Evolutionary conservation across 805 yeast species (phyloP).

Genomic region (Scheffersomyces stipitis): DNA sequence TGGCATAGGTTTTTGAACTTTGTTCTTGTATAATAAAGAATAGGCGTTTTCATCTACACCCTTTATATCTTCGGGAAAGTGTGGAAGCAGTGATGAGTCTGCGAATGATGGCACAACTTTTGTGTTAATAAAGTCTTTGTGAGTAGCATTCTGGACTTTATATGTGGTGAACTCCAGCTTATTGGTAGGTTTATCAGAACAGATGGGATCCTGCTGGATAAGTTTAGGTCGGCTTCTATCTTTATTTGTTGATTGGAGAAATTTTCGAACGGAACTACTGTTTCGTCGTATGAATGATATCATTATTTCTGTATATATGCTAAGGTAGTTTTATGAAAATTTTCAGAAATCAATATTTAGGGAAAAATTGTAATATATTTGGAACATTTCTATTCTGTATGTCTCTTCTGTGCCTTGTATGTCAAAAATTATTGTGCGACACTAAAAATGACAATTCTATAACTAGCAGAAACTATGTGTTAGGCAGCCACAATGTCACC

Average conservation of each 20-base stretch:
- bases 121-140: conserved; percentile 5
- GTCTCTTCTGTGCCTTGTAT: too few species aligned
- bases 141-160: conserved; percentile 2
- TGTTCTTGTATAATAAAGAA: conserved; percentile 8
- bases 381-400: too few species aligned
- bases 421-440: too few species aligned
- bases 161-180: conserved; percentile 4
- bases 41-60: conserved; percentile 31
- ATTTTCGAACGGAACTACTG: too few species aligned
- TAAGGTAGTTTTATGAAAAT: too few species aligned
- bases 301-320: too few species aligned
- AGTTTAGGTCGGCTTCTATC: too few species aligned
- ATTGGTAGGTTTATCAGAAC: background rate
- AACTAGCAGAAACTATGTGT: conserved; percentile 1
- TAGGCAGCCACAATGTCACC: conserved; percentile 40
- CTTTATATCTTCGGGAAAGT: conserved; percentile 33
- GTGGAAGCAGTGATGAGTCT: conserved; percentile 1
- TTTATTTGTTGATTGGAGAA: too few species aligned
- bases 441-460: background rate
- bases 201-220: too few species aligned
- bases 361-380: conserved; percentile 1
- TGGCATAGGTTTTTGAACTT: conserved; percentile 13
- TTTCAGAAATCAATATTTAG: too few species aligned
- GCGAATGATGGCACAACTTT: conserved; percentile 2
- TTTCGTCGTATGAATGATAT: too few species aligned